These are phyloP conservation scores for Mycena crocata DNA, from an alignment of 768 basidiomycete genomes.

Conservation along the genomic window DNA sequence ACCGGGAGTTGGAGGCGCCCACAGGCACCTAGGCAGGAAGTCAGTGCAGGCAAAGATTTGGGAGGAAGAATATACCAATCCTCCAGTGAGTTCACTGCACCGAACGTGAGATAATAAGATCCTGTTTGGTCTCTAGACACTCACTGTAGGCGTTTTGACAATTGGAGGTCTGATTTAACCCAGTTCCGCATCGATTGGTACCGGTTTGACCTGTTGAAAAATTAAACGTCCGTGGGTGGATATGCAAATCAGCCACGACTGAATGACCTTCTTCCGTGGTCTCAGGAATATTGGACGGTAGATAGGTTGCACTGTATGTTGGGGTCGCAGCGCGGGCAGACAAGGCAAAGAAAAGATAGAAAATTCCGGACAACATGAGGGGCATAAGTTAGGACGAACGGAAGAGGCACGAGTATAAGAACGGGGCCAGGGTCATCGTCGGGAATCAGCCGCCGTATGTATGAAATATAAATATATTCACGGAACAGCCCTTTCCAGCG, in stretches of 20 bases:
- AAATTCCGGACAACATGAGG: constrained; percentile 8
- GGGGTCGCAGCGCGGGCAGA: constrained; percentile 7
- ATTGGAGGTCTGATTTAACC: constrained; percentile 54
- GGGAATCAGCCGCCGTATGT: neutral
- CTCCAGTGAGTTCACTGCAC: constrained; percentile 26
- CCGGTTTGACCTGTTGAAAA: constrained; percentile 57
- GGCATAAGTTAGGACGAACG: neutral
- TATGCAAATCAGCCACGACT: neutral
- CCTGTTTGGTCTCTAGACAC: constrained; percentile 24
- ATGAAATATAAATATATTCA: too few species aligned
- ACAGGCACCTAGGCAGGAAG: constrained; percentile 63
- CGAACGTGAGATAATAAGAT: neutral
- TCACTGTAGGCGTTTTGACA: constrained; percentile 67
- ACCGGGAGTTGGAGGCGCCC: constrained; percentile 59
- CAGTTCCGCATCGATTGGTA: constrained; percentile 63
- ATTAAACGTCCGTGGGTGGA: neutral
- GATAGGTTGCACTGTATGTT: constrained; percentile 52
- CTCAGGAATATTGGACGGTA: constrained; percentile 47
- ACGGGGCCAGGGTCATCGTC: too few species aligned
- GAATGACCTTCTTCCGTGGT: constrained; percentile 45
- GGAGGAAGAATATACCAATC: constrained; percentile 22
- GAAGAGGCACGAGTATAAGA: too few species aligned
- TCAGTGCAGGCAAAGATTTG: neutral
- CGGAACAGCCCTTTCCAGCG: too few species aligned
- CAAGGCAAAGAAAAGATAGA: neutral